These are phyloP conservation scores for Heliocybe sulcata DNA, from an alignment of 1,284 basidiomycete species.

Conservation along the genomic window DNA sequence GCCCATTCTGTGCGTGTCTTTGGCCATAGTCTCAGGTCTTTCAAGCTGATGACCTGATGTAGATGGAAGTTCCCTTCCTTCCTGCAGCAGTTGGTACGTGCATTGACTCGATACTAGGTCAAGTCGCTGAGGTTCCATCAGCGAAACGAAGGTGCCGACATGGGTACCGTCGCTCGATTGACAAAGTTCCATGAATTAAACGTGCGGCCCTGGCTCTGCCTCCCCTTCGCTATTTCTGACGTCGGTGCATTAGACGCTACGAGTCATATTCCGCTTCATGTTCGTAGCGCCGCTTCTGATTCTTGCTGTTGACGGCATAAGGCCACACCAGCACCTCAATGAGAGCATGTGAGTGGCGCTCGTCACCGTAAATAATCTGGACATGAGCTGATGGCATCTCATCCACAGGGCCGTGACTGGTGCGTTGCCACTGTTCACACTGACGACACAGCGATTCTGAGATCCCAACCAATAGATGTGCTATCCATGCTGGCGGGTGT, in stretches of 20 bases:
- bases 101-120: no score
- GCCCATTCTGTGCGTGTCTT: conserved; percentile 48
- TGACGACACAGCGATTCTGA: conserved; percentile 6
- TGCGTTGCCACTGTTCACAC: background rate
- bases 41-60: background rate
- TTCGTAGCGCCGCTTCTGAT: conserved; percentile 57
- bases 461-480: conserved; percentile 32
- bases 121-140: conserved; percentile 20
- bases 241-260: conserved; percentile 41
- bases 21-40: conserved; percentile 7
- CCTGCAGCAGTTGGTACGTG: conserved; percentile 47
- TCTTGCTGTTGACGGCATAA: conserved; percentile 60
- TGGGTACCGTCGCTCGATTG: conserved; percentile 53
- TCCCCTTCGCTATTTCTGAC: background rate
- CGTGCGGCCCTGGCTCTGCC: conserved; percentile 29
- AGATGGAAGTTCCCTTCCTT: conserved; percentile 64
- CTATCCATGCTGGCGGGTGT: conserved; percentile 50
- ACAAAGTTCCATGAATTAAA: conserved; percentile 76
- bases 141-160: conserved; percentile 52
- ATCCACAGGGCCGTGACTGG: background rate
- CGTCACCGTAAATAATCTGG: background rate
- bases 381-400: conserved; percentile 22
- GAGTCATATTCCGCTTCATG: conserved; percentile 62
- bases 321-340: conserved; percentile 55
- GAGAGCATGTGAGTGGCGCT: conserved; percentile 35